Percentiles rank a stretch among this genome's conserved stretches.
These are phyloP conservation scores for Metschnikowia dekortorum DNA, from an alignment of 805 yeast species.

Conservation along the genomic window DNA sequence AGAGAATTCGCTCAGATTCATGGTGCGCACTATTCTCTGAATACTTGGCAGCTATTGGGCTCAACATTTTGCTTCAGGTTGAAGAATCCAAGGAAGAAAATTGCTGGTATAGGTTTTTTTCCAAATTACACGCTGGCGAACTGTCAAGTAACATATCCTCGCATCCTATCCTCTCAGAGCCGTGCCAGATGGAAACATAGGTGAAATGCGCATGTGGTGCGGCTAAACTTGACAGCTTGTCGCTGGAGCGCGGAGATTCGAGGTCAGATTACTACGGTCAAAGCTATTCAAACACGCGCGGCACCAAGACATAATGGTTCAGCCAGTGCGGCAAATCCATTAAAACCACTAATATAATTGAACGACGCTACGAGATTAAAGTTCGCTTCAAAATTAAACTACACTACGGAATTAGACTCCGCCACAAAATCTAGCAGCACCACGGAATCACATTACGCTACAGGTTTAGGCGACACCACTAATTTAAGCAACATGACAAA, in stretches of 20 bases:
- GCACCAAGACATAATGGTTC: too few relatives aligned
- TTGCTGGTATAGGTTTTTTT: background rate
- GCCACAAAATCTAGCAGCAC: too few relatives aligned
- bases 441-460: too few relatives aligned
- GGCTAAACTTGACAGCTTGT: constrained; percentile 1
- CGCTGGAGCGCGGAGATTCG: background rate
- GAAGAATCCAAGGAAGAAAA: background rate
- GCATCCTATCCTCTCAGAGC: background rate
- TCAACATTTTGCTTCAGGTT: background rate
- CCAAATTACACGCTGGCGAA: background rate
- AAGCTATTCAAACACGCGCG: too few relatives aligned
- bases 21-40: background rate
- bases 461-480: too few relatives aligned
- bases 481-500: too few relatives aligned
- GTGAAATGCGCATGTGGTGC: background rate
- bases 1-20: background rate
- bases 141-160: background rate
- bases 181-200: background rate
- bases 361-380: too few relatives aligned
- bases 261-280: too few relatives aligned
- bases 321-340: too few relatives aligned
- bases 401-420: too few relatives aligned
- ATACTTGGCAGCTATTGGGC: background rate
- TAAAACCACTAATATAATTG: too few relatives aligned
- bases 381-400: background rate